Conservation (phyloP, 768 basidiomycete species). For the Boletus insuetus region DNA sequence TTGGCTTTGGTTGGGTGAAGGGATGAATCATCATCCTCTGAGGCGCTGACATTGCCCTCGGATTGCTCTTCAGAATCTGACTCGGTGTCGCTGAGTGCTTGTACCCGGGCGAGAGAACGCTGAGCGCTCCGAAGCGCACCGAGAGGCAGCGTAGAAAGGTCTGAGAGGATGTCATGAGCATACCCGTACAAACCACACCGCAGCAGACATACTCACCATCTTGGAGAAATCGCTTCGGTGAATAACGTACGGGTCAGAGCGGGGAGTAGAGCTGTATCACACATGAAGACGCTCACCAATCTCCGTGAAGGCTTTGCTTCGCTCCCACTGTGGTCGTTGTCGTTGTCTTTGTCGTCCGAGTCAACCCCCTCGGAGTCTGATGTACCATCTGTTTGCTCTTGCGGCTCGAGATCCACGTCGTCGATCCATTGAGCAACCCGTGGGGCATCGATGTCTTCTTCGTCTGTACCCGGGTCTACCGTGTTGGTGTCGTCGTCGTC, state of each 20-base stretch:
- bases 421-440: slow-evolving; percentile 63
- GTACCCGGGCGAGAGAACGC: slow-evolving; percentile 44
- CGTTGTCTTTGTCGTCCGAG: neutral
- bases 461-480: slow-evolving; percentile 9
- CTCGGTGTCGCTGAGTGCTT: slow-evolving; percentile 40
- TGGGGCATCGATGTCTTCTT: slow-evolving; percentile 40
- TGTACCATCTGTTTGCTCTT: slow-evolving; percentile 9
- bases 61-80: slow-evolving; percentile 30
- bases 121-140: slow-evolving; percentile 67
- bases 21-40: slow-evolving; percentile 13
- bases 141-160: slow-evolving; percentile 59
- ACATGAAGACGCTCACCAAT: slow-evolving; percentile 11
- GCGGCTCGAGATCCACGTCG: slow-evolving; percentile 38
- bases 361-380: slow-evolving; percentile 13
- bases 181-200: neutral
- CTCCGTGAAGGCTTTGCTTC: slow-evolving; percentile 11
- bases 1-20: slow-evolving; percentile 20
- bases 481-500: slow-evolving; percentile 30
- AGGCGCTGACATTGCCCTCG: slow-evolving; percentile 5
- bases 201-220: slow-evolving; percentile 16
- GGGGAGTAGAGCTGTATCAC: neutral
- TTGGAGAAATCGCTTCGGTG: slow-evolving; percentile 27
- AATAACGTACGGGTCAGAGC: neutral
- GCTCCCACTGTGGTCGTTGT: neutral
- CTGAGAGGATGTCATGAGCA: slow-evolving; percentile 32